phyloP scores from a whole-genome alignment of 2,329 filamentous ascomycete species.

The Aspergillus aculeatinus region DNA sequence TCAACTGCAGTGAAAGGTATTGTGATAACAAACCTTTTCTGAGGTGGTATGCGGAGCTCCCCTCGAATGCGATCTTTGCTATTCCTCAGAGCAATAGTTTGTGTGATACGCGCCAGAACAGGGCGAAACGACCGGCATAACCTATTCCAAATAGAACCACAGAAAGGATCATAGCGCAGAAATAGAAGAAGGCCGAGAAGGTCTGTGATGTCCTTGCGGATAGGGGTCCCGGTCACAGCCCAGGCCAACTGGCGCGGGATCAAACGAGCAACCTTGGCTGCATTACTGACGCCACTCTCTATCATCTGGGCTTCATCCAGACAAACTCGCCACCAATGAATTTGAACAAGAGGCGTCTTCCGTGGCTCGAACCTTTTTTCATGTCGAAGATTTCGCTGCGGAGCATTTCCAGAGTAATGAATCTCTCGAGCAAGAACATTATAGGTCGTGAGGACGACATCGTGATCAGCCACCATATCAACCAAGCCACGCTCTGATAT shows the following conservation, averaged over 20 bases:
- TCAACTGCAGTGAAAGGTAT: slow-evolving; percentile 89
- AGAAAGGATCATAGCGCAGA: slow-evolving; percentile 74
- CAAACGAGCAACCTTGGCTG: slow-evolving; percentile 73
- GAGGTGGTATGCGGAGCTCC: slow-evolving; percentile 75
- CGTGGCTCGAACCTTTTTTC: slow-evolving; percentile 64
- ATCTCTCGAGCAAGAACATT: slow-evolving; percentile 75
- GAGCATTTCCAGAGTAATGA: slow-evolving; percentile 69
- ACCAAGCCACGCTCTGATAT: slow-evolving; percentile 44
- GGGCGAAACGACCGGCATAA: slow-evolving; percentile 62
- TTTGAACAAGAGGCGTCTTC: slow-evolving; percentile 73
- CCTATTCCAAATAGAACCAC: slow-evolving; percentile 66
- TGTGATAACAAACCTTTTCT: slow-evolving; percentile 83
- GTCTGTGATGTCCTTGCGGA: slow-evolving; percentile 76
- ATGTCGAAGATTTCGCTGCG: slow-evolving; percentile 66
- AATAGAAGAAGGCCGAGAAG: slow-evolving; percentile 80
- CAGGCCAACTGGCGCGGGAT: slow-evolving; percentile 85
- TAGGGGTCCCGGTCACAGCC: slow-evolving; percentile 88
- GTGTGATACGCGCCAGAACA: slow-evolving; percentile 69
- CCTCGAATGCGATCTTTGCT: slow-evolving; percentile 77
- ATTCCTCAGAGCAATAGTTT: slow-evolving; percentile 73
- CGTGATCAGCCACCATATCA: slow-evolving; percentile 48
- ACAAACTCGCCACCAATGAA: slow-evolving; percentile 84
- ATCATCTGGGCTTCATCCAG: slow-evolving; percentile 80
- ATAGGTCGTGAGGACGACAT: slow-evolving; percentile 64
- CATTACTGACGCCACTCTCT: slow-evolving; percentile 80